Evolutionary conservation across 805 yeast species (phyloP).

Genomic region (Pichia sporocuriosa): DNA sequence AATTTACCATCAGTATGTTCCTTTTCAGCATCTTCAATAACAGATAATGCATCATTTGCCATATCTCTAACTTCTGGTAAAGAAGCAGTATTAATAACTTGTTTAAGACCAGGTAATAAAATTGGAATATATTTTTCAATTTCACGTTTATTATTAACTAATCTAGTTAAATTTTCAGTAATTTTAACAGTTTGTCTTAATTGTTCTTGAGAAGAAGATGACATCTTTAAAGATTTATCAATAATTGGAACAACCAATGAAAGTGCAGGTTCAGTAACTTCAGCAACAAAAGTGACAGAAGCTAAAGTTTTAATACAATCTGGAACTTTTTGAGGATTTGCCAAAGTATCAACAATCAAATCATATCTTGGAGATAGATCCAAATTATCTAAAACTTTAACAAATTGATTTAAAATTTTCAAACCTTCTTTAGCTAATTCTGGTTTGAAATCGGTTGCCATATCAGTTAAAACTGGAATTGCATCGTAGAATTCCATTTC

Average conservation of each 20-base stretch:
- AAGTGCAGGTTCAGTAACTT: slow-evolving; percentile 94
- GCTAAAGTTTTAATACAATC: slow-evolving; percentile 83
- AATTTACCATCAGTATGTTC: slow-evolving; percentile 63
- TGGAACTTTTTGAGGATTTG: slow-evolving; percentile 84
- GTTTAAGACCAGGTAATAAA: slow-evolving; percentile 85
- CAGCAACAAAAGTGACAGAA: slow-evolving; percentile 95
- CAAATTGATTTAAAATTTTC: slow-evolving; percentile 61
- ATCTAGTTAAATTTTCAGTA: slow-evolving; percentile 89
- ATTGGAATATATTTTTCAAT: slow-evolving; percentile 82
- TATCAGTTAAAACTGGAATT: slow-evolving; percentile 80
- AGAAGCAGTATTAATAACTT: slow-evolving; percentile 83
- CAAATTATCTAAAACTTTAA: slow-evolving; percentile 81
- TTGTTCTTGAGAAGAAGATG: slow-evolving; percentile 91
- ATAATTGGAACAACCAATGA: slow-evolving; percentile 87
- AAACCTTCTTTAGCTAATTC: slow-evolving; percentile 86
- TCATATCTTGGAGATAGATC: slow-evolving; percentile 85
- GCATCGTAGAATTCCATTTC: slow-evolving; percentile 73
- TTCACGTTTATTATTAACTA: slow-evolving; percentile 89
- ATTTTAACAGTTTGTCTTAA: slow-evolving; percentile 95
- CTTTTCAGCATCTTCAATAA: slow-evolving; percentile 72
- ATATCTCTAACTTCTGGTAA: slow-evolving; percentile 94
- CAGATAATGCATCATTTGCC: slow-evolving; percentile 79
- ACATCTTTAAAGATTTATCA: slow-evolving; percentile 78
- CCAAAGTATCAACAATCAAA: slow-evolving; percentile 77
- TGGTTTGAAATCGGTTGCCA: slow-evolving; percentile 93